A percentile compares a stretch with the other conserved stretches of the same genome.
Conservation (phyloP, 768 basidiomycete species). For the Daedaleopsis nitida region DNA sequence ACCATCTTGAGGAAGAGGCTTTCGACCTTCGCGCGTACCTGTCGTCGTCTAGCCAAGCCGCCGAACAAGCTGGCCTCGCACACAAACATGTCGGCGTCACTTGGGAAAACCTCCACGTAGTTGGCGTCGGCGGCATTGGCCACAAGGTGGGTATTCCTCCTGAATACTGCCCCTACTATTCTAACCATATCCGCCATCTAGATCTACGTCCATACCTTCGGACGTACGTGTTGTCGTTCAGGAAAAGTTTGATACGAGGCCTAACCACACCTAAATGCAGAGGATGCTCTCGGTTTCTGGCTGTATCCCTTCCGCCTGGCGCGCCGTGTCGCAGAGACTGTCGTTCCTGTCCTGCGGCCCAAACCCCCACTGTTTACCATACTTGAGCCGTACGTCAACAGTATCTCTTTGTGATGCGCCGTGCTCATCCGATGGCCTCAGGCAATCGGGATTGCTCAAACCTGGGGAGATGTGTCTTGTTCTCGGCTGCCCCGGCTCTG, state of each 20-base stretch:
- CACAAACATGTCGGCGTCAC: slow-evolving; percentile 78
- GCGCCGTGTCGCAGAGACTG: slow-evolving; percentile 42
- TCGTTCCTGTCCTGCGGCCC: slow-evolving; percentile 38
- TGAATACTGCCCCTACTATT: not conserved
- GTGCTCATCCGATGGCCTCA: slow-evolving; percentile 24
- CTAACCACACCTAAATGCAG: slow-evolving; percentile 29
- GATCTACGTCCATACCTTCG: slow-evolving; percentile 64
- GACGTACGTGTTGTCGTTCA: slow-evolving; percentile 40
- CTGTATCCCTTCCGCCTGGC: slow-evolving; percentile 51
- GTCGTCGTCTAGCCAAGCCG: slow-evolving; percentile 64
- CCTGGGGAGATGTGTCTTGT: slow-evolving; percentile 89
- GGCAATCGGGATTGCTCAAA: slow-evolving; percentile 68
- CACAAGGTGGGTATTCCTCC: slow-evolving; percentile 47
- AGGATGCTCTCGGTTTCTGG: slow-evolving; percentile 55
- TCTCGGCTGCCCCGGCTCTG: slow-evolving; percentile 80
- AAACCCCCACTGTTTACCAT: slow-evolving; percentile 50
- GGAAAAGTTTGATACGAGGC: not conserved
- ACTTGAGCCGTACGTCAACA: slow-evolving; percentile 51
- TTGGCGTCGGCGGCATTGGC: slow-evolving; percentile 55
- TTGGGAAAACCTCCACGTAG: slow-evolving; percentile 70
- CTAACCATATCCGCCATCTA: slow-evolving; percentile 23
- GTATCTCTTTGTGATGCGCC: not conserved
- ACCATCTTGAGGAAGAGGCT: slow-evolving; percentile 35
- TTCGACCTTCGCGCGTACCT: slow-evolving; percentile 75
- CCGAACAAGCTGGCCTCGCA: slow-evolving; percentile 64